These are phyloP conservation scores for Meyerozyma smithsonii DNA, from an alignment of 1,139 yeast genomes.

Conservation along the genomic window DNA sequence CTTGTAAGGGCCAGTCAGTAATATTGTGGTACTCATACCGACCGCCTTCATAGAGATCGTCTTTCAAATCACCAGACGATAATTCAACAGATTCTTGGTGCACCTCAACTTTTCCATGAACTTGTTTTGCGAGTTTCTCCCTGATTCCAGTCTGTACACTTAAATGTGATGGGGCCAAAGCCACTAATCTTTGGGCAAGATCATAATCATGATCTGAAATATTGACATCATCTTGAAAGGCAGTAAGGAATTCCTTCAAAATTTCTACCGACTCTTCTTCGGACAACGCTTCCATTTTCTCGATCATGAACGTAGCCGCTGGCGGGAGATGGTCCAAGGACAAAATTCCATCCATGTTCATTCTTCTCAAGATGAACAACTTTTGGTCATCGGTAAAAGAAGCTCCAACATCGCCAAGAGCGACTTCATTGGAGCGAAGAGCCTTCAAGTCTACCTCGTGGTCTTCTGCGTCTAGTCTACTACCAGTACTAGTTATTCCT, in stretches of 20 bases:
- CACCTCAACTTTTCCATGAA: neutral
- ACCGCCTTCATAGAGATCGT: neutral
- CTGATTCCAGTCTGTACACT: neutral
- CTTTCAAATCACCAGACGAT: neutral
- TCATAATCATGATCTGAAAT: constrained; percentile 35
- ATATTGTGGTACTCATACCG: constrained; percentile 10
- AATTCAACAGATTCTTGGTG: neutral
- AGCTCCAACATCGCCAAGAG: constrained; percentile 21
- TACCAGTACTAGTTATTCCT: constrained; percentile 31
- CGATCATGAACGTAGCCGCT: constrained; percentile 25
- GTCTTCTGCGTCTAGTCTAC: constrained; percentile 12
- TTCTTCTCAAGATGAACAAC: constrained; percentile 21
- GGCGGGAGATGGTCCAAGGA: constrained; percentile 25
- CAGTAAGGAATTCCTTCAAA: constrained; percentile 31
- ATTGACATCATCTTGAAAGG: constrained; percentile 47
- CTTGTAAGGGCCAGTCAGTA: constrained; percentile 33
- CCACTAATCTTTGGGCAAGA: constrained; percentile 7
- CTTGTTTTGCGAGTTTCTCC: neutral
- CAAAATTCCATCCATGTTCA: constrained; percentile 23
- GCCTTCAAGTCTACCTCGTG: constrained; percentile 13
- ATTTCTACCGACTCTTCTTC: constrained; percentile 22
- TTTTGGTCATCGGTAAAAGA: constrained; percentile 24
- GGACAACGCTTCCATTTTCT: constrained; percentile 21
- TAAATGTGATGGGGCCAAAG: neutral
- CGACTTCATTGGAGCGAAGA: constrained; percentile 11